Conservation (phyloP, 495 filamentous ascomycete species). For the Daldinia vernicosa region DNA sequence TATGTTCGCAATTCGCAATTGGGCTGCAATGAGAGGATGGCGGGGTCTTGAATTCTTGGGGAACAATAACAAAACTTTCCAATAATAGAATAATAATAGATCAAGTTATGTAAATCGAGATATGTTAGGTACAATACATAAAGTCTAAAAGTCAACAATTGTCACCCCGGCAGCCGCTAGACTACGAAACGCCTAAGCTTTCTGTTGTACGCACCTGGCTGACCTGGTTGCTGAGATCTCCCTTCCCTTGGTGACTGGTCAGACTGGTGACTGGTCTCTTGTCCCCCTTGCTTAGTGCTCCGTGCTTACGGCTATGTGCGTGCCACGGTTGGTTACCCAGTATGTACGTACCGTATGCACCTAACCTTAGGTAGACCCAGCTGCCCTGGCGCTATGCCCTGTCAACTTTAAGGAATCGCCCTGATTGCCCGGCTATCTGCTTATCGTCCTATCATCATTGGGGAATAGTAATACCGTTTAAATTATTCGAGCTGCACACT, state of each 20-base stretch:
- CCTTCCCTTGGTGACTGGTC: neutral
- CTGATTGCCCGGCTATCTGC: constrained; percentile 5
- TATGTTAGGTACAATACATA: no score
- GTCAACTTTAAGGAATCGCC: neutral
- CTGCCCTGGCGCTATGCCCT: constrained; percentile 6
- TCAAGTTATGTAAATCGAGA: neutral
- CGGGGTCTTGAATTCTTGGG: constrained; percentile 35
- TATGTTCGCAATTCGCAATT: constrained; percentile 27
- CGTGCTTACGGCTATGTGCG: neutral
- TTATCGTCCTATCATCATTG: constrained; percentile 20
- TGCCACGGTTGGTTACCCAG: neutral
- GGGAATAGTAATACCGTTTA: constrained; percentile 1
- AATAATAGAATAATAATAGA: neutral
- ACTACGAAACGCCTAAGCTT: constrained; percentile 17
- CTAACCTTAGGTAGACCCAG: constrained; percentile 1
- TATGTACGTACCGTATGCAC: constrained; percentile 10
- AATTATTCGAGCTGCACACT: constrained; percentile 8
- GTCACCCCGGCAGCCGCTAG: constrained; percentile 40
- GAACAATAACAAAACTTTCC: neutral
- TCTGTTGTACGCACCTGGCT: constrained; percentile 1
- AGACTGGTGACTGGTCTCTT: no score
- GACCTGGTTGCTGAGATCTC: neutral
- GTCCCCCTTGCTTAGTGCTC: constrained; percentile 2
- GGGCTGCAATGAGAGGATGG: constrained; percentile 28
- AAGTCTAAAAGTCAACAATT: constrained; percentile 27